Evolutionary conservation across 2,329 filamentous ascomycete species (phyloP).

Genomic region (Fusarium brevicatenulatum): DNA sequence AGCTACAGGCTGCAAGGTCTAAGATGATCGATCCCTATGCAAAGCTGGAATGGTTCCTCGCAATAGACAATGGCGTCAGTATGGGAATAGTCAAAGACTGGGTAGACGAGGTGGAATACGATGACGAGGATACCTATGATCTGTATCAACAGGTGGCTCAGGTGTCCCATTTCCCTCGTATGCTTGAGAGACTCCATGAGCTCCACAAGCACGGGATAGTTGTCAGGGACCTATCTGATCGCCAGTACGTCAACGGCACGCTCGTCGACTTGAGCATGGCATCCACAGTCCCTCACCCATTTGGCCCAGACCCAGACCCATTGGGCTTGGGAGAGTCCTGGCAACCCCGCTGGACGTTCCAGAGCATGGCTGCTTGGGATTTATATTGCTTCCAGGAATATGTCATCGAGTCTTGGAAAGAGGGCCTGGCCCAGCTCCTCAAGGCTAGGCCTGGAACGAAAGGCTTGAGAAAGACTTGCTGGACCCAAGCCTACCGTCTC

Average conservation of each 20-base stretch:
- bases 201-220: constrained; percentile 8
- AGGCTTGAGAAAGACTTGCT: not conserved
- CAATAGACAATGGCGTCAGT: rapidly evolving
- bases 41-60: not conserved
- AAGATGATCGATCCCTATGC: rapidly evolving
- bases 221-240: not conserved
- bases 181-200: not conserved
- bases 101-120: not conserved
- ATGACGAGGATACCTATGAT: not conserved
- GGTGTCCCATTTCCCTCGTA: not conserved
- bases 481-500: not conserved
- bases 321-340: not conserved
- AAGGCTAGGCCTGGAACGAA: not conserved
- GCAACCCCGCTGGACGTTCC: constrained; percentile 6
- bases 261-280: constrained; percentile 7
- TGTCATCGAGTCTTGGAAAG: not conserved
- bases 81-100: constrained; percentile 22
- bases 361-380: constrained; percentile 15
- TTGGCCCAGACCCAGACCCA: not conserved
- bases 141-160: not conserved
- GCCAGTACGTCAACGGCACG: constrained; percentile 18
- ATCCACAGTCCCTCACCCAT: not conserved
- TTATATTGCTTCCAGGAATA: not conserved
- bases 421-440: not conserved
- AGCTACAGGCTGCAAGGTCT: not conserved